A percentile compares a stretch with the other conserved stretches of the same genome.
Conservation (phyloP, 306 rosid genomes). For the Vicia villosa region DNA sequence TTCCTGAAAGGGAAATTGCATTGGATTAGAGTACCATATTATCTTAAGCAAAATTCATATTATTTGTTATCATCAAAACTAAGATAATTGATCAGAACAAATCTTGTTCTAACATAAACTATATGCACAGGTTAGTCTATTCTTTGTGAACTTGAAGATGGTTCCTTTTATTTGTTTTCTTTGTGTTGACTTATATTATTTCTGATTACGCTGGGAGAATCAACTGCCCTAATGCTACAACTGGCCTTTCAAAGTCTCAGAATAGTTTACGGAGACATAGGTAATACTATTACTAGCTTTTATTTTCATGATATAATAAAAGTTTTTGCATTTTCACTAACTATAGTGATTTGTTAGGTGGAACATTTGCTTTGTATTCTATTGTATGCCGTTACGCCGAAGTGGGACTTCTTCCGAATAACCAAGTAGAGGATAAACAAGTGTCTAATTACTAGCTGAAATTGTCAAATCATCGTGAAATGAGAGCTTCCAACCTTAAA, state of each 20-base stretch:
- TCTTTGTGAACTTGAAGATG: too few species aligned
- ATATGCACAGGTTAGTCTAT: too few species aligned
- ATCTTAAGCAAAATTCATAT: too few species aligned
- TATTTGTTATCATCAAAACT: too few species aligned
- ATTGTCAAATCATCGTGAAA: constrained; percentile 38
- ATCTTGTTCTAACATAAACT: too few species aligned
- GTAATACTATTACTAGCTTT: constrained; percentile 10
- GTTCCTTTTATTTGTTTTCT: too few species aligned
- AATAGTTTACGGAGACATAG: constrained; percentile 72
- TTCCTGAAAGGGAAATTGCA: too few species aligned
- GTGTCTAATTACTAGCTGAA: constrained; percentile 59
- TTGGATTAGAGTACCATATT: too few species aligned
- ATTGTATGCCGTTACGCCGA: constrained; percentile 63
- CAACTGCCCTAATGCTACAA: constrained; percentile 36
- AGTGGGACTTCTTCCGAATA: constrained; percentile 62
- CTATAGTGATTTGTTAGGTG: constrained; percentile 45
- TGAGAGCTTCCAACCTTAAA: constrained; percentile 55
- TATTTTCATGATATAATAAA: too few species aligned
- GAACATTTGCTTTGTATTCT: constrained; percentile 76
- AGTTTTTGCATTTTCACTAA: too few species aligned
- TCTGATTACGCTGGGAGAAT: background rate
- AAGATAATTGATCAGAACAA: too few species aligned
- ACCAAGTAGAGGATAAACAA: constrained; percentile 55
- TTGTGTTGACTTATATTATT: too few species aligned
- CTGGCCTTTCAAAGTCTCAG: constrained; percentile 78